Evolutionary conservation across 2,329 filamentous ascomycete species (phyloP), one percentile per base, ranked within the genome.

Genomic region (Ascochyta viciae-villosae): DNA sequence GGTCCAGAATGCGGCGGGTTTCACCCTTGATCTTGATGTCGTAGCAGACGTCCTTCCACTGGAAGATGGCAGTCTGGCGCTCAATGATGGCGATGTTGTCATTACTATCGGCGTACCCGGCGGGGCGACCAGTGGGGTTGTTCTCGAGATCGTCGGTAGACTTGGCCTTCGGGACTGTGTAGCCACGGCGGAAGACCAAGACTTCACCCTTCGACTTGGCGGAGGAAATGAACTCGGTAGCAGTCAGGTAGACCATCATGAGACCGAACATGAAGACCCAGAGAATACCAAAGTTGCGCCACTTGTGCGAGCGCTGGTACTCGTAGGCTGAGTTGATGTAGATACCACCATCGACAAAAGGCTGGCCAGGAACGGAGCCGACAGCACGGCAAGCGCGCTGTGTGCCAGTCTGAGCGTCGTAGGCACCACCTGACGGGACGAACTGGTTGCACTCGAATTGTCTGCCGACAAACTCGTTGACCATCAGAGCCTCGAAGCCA

Each of bases 41-140:
- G 62, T 86, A 96, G 77, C 89, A 92, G 1, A 96, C 88, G 65
- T 94, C 83, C 62, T 88, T 84, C 92, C 92, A 96, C 70, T 92
- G 89, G 81, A 96, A 96, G 58, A 93, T 86, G 22, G 90, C 89
- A 4, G 86, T 91, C 71, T 91, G 88, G 62, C 80, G 75, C 80
- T 84, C 74, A 80, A 84, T 75, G 70, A 81, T 64, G 77, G 83
- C 77, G 34, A 77, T 75, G 22, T 71, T 62, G 33, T 76, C 70
- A 3, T 68, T 72, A 39, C 71, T 69, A 59, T 76, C 74, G 47
- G 75, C 73, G 34, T 72, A 72, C 22, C 62, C 63, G 27, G 69
- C 71, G 15, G 67, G 67, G 37, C 67, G 68, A 38, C 70, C 72
- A 26, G 71, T 59, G 13, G 63, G 61, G 31, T 62, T 68, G 9